Conservation (phyloP, 2,329 filamentous ascomycete species). For the Apiospora aurea region DNA sequence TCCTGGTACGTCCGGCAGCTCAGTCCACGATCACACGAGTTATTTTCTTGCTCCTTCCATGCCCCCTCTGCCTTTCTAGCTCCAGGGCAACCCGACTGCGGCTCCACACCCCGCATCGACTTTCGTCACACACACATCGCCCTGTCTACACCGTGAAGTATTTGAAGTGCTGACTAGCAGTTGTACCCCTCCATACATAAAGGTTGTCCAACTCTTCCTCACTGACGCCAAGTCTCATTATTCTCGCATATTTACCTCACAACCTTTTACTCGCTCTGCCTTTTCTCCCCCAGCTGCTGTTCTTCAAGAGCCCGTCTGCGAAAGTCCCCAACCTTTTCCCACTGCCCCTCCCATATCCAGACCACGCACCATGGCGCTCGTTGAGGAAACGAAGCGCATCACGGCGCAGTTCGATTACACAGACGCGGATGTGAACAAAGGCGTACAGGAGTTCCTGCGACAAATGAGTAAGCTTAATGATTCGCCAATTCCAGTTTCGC, state of each 20-base stretch:
- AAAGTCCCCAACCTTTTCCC: conserved; percentile 61
- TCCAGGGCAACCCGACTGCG: conserved; percentile 25
- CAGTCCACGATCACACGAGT: conserved; percentile 29
- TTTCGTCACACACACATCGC: conserved; percentile 33
- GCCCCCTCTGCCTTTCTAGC: conserved; percentile 32
- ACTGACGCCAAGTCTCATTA: conserved; percentile 56
- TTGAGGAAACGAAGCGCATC: conserved; percentile 78
- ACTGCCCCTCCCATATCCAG: conserved; percentile 60
- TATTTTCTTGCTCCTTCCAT: conserved; percentile 31
- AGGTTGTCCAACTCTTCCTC: conserved; percentile 62
- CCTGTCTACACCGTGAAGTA: not conserved
- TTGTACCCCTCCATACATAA: conserved; percentile 31
- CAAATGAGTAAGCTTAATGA: conserved; percentile 71
- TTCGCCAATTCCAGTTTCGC: not conserved
- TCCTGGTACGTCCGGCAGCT: conserved; percentile 40
- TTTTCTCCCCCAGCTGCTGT: conserved; percentile 53
- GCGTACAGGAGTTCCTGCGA: conserved; percentile 83
- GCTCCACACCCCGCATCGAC: conserved; percentile 32
- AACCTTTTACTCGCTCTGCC: conserved; percentile 43
- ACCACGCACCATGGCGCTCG: conserved; percentile 67
- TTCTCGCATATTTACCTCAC: conserved; percentile 43
- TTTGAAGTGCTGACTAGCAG: conserved; percentile 16
- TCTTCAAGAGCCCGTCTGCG: conserved; percentile 58
- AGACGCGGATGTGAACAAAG: conserved; percentile 78
- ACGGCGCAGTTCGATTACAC: conserved; percentile 87